Conservation (phyloP, 495 filamentous ascomycete species). For the Glutinoglossum americanum region DNA sequence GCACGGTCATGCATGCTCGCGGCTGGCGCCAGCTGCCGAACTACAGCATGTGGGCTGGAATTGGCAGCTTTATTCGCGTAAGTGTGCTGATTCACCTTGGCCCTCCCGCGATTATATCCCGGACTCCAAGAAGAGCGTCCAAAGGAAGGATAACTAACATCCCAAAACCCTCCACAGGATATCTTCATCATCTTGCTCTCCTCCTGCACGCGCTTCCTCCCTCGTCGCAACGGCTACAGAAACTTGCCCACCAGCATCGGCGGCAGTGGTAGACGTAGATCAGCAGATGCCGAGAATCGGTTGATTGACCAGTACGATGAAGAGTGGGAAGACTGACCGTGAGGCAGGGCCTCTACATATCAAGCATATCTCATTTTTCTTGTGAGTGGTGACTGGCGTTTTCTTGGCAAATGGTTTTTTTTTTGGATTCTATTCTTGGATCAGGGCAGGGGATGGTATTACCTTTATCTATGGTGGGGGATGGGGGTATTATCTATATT, state of each 20-base stretch:
- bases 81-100: conserved; percentile 22
- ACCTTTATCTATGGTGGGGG: background rate
- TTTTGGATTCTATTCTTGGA: background rate
- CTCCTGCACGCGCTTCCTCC: conserved; percentile 46
- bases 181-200: conserved; percentile 60
- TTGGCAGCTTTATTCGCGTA: conserved; percentile 67
- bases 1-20: conserved; percentile 81
- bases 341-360: background rate
- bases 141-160: no score
- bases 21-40: conserved; percentile 95
- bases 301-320: conserved; percentile 94
- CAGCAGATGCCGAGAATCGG: conserved; percentile 67
- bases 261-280: conserved; percentile 19
- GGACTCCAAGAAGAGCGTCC: no score
- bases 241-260: conserved; percentile 18
- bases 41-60: conserved; percentile 79
- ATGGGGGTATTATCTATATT: background rate
- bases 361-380: background rate
- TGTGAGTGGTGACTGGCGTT: background rate
- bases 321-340: conserved; percentile 29
- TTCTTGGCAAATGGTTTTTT: background rate
- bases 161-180: conserved; percentile 32
- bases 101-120: no score
- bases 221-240: conserved; percentile 39
- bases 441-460: background rate